phyloP scores from a whole-genome alignment of 306 rosid genomes.

The Myrica gale region DNA sequence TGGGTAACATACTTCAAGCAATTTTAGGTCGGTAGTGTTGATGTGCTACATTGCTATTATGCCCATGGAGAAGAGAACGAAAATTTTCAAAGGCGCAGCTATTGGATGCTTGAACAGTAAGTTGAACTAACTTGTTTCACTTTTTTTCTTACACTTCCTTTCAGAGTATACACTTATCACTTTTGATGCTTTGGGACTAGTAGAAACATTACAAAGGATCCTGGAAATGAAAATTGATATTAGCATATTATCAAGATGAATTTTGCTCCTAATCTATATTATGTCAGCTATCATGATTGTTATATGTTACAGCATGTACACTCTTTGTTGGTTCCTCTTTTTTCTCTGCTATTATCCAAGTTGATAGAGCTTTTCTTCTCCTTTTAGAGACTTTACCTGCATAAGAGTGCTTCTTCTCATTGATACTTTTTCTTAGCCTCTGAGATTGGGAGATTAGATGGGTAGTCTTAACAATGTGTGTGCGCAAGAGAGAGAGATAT shows the following conservation, averaged over 20 bases:
- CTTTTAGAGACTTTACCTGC: constrained; percentile 2
- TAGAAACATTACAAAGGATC: not conserved
- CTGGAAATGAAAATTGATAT: constrained; percentile 22
- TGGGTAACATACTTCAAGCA: constrained; percentile 39
- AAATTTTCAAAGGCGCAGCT: constrained; percentile 88
- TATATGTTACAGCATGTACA: not conserved
- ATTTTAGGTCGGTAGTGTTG: constrained; percentile 89
- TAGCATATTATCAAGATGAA: not conserved
- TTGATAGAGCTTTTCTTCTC: not conserved
- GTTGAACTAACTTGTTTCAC: constrained; percentile 36
- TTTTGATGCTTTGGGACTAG: not conserved
- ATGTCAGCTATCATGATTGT: not conserved
- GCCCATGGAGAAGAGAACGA: constrained; percentile 97
- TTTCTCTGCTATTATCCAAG: not conserved
- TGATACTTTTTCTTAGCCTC: not conserved
- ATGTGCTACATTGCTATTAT: constrained; percentile 86
- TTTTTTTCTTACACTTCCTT: not conserved
- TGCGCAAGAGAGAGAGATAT: not conserved
- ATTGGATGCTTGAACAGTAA: constrained; percentile 95
- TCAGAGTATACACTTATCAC: not conserved
- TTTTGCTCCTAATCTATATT: not conserved
- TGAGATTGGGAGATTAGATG: not conserved
- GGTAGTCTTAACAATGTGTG: not conserved
- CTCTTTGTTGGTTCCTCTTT: not conserved
- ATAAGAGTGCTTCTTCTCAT: not conserved